Base-by-base conservation (phyloP, 2,329 filamentous ascomycete species). In the Sporothrix brasiliensis region DNA sequence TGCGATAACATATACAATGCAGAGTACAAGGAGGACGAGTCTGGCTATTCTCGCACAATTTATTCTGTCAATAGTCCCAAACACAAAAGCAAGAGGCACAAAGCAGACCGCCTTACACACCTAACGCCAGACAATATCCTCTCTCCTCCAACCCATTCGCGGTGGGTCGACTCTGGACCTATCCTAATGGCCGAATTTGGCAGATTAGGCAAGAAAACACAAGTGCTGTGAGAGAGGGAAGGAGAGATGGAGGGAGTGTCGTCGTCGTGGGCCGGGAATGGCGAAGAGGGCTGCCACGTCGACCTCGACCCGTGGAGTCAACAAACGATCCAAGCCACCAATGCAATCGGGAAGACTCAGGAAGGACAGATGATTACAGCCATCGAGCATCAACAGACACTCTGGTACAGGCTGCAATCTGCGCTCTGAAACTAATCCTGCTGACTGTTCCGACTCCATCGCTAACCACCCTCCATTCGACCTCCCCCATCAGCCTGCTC, bases 221-320 rank as follows among this genome's bases (percentile, higher is more conserved):
- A 61, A 39, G 44, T n/a, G 30, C 30, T 16, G n/a, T 11, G 44
- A 41, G 34, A 60, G 10, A 61, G 56, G 11, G 56, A 61, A 61
- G 56, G 56, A 44, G 56, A 3, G 34, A 61, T 61, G 56, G 56
- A 44, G 34, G 44, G 9, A 14, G 19, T 11, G 9, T 34, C 39
- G 34, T 24, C 11, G 39, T 61, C 56, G 56, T 61, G n/a, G 16
- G 30, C 13, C 54, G 41, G 56, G 30, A 41, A 60, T 47, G 39
- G 39, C 19, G 13, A 5, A n/a, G n/a, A 63, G 11, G 34, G 4
- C 41, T n/a, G 58, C 58, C 58, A 63, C 58, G 58, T 63, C 58
- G 39, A 63, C 58, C 16, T 63, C 58, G 39, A 63, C 58, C 16
- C 54, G 21, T 24, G 6, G 58, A 41, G 58, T 47, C 58, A 61